Conservation (phyloP, 805 yeast species). For the Millerago galiae region DNA sequence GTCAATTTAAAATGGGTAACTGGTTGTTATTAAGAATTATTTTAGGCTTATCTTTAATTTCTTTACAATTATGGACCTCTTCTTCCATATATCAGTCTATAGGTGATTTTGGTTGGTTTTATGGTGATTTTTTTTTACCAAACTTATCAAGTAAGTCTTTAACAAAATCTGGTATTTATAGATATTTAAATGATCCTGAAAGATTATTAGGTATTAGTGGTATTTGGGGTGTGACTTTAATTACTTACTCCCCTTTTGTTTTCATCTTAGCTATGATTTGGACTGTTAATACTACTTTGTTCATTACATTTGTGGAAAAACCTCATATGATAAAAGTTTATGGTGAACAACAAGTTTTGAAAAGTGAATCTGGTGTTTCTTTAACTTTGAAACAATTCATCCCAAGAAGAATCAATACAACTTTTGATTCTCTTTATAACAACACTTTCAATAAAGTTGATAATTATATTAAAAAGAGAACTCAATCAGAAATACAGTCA, state of each 20-base stretch:
- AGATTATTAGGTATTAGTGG: slow-evolving; percentile 74
- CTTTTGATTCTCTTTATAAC: slow-evolving; percentile 39
- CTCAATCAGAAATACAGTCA: slow-evolving; percentile 17
- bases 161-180: slow-evolving; percentile 74
- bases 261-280: slow-evolving; percentile 53
- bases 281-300: slow-evolving; percentile 58
- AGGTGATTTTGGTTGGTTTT: slow-evolving; percentile 87
- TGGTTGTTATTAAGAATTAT: slow-evolving; percentile 49
- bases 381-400: slow-evolving; percentile 30
- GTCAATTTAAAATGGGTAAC: slow-evolving; percentile 26
- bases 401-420: slow-evolving; percentile 30
- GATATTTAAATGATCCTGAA: slow-evolving; percentile 79
- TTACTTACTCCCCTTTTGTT: slow-evolving; percentile 47
- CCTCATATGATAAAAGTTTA: slow-evolving; percentile 73
- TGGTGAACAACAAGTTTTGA: slow-evolving; percentile 53
- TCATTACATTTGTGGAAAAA: slow-evolving; percentile 68
- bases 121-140: slow-evolving; percentile 76
- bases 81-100: slow-evolving; percentile 60
- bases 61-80: slow-evolving; percentile 65
- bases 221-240: slow-evolving; percentile 63
- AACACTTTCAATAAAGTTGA: slow-evolving; percentile 33
- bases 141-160: slow-evolving; percentile 42
- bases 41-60: slow-evolving; percentile 47
- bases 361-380: slow-evolving; percentile 43
- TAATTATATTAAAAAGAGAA: slow-evolving; percentile 19